Conservation (phyloP, 768 basidiomycete genomes). For the Rhodosporidiobolus odoratus region DNA sequence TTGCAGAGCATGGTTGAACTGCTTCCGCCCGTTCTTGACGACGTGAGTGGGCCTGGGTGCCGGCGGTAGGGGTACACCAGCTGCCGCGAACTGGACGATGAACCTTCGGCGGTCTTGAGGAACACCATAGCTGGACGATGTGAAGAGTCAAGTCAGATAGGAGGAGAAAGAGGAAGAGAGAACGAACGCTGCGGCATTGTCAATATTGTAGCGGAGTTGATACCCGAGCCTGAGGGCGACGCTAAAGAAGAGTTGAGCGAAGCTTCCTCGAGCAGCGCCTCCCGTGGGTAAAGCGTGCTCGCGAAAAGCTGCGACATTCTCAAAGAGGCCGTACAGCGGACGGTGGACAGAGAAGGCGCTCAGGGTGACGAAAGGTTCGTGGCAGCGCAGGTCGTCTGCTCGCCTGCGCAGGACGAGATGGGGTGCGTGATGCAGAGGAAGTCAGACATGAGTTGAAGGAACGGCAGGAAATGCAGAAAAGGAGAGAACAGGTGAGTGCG, state of each 20-base stretch:
- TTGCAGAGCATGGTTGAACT: not conserved
- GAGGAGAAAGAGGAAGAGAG: not conserved
- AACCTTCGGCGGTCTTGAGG: conserved; percentile 8
- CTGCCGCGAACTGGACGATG: conserved; percentile 3
- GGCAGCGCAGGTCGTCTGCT: not conserved
- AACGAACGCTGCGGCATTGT: conserved; percentile 12
- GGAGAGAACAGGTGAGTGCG: too few relatives aligned
- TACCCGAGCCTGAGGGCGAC: not conserved
- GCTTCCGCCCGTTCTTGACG: not conserved
- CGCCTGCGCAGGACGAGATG: too few relatives aligned
- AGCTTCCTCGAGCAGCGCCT: not conserved
- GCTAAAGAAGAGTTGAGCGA: conserved; percentile 4
- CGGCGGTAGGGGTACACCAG: not conserved
- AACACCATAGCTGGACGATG: not conserved
- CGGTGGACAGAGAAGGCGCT: not conserved
- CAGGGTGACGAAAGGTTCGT: conserved; percentile 3
- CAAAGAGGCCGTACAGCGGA: not conserved
- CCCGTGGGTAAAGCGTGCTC: not conserved
- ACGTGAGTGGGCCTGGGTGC: not conserved
- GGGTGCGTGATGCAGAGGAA: too few relatives aligned
- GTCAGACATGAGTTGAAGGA: too few relatives aligned
- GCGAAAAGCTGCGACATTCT: conserved; percentile 20
- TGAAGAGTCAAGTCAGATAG: not conserved
- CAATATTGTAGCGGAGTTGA: not conserved
- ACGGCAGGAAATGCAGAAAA: not conserved